Evolutionary conservation across 495 filamentous ascomycete genomes (phyloP), one percentile per base, ranked within the genome.

Genomic region (Amniculicola lignicola): DNA sequence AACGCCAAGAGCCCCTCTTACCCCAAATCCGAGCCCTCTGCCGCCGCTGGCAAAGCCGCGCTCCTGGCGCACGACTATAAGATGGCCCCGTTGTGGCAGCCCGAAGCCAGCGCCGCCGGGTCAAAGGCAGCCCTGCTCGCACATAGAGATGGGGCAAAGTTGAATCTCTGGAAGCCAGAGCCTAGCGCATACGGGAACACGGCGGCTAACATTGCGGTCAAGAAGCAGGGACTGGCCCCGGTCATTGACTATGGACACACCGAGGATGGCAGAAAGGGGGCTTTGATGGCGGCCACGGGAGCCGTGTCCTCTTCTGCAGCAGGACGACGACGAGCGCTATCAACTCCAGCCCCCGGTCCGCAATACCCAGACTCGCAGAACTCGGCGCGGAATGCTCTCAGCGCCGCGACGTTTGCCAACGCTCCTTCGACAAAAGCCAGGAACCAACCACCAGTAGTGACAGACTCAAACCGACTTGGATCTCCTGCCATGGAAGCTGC

Each of bases 71-170:
- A 84, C 61, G 84, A 91, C 67, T 82, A 83, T 66, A 80, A 78
- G 70, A 70, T 79, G 36, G 76, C 79, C 40, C 64, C 77, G 9
- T 65, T 79, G 61, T 74, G 76, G 69, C 74, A 82, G 39, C 73
- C 77, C 19, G 75, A 79, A 54, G 64, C 72, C 39, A 87, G 79
- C 59, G 66, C 78, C 4, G 77, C 82, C 41, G 84, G 85, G 27
- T 79, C 84, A 7, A 88, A 86, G 56, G 89, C 89, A 18, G 89
- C 90, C 0, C 59, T 87, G 21, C 68, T 84, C 2, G 89, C 89
- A 5, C 76, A 80, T 23, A 81, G 77, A 49, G 82, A 86, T 44
- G 81, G 79, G 16, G 72, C 69, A 42, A 77, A 79, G 39, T 58
- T 79, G 64, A 70, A 79, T 62, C 57, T 77, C 47, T 77, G 74